Evolutionary conservation across 192 early-diverging fungal species (phyloP), one percentile per base, ranked within the genome.

Genomic region (Podila verticillata): DNA sequence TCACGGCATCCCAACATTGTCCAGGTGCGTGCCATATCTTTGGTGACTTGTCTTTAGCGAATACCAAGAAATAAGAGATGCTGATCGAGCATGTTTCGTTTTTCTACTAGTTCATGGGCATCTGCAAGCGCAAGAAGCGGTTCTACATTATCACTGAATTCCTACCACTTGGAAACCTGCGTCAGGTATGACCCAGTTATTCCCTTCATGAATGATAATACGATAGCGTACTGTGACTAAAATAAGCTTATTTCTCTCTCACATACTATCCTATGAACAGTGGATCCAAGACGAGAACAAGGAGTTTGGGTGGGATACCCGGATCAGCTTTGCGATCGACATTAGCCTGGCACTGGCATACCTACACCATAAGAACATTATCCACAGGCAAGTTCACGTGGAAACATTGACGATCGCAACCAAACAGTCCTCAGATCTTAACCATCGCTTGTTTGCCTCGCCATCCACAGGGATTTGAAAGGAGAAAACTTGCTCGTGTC

Each of bases 231-330:
- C 0, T 26, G 32, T 1, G 34, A 2, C 5, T 17, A 47, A 29
- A 9, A 12, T 29, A 51, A 5, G 3, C 22, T 34, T 32, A 39
- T 5, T n/a, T 4, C 56, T 39, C 7, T 8, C 48, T 19, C 26
- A 44, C 20, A 22, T 4, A n/a, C n/a, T n/a, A n/a, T n/a, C n/a
- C n/a, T n/a, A n/a, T 30, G 17, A 57, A 39, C 48, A 80, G 77
- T 80, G 77, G 77, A 80, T 80, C 30, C 77, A 80, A 65, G 77
- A 80, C 39, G 77, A 72, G 2, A 72, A 61, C 15, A 80, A 80
- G 28, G 77, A 80, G 58, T 80, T 80, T 72, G 77, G 77, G 61
- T 80, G 77, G 77, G 77, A 80, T 26, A 80, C 77, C 30, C 49
- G 70, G 28, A 80, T 80, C 59, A 80, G 77, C 34, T 80, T 80